phyloP scores from a whole-genome alignment of 495 filamentous ascomycete genomes.

The Penicillium alfredii region DNA sequence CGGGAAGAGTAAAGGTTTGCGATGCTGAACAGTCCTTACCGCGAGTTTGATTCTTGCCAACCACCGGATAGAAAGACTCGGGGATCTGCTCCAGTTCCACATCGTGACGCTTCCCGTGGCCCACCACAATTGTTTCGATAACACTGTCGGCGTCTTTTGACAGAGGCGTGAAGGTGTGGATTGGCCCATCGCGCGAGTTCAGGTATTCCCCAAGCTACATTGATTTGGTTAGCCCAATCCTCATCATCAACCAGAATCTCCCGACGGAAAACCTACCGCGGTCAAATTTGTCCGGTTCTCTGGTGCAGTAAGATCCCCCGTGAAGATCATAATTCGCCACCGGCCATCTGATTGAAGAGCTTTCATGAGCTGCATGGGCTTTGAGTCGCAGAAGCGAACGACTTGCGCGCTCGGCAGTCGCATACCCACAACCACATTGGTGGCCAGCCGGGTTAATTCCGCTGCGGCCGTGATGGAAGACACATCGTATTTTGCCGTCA shows the following conservation, averaged over 20 bases:
- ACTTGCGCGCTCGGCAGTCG: conserved; percentile 56
- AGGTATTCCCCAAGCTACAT: conserved; percentile 36
- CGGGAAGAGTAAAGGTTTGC: no score
- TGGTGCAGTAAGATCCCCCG: conserved; percentile 49
- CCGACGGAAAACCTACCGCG: conserved; percentile 33
- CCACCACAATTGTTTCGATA: conserved; percentile 55
- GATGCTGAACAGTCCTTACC: conserved; percentile 34
- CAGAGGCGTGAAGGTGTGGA: conserved; percentile 40
- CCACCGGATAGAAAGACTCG: conserved; percentile 50
- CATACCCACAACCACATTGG: conserved; percentile 48
- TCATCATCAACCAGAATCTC: no score
- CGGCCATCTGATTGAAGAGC: conserved; percentile 51
- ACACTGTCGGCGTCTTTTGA: conserved; percentile 48
- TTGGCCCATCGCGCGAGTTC: conserved; percentile 27
- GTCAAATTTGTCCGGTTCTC: conserved; percentile 30
- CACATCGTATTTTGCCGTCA: conserved; percentile 51
- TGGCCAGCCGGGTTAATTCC: conserved; percentile 31
- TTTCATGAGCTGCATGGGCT: conserved; percentile 48
- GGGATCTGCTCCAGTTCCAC: conserved; percentile 58
- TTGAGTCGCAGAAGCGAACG: conserved; percentile 52
- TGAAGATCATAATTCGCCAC: conserved; percentile 52
- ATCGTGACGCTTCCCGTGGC: conserved; percentile 45
- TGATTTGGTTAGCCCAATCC: background rate
- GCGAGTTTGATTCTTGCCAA: conserved; percentile 54
- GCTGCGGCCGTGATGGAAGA: conserved; percentile 40